Conservation (phyloP, 495 filamentous ascomycete genomes). For the Podospora sp. region DNA sequence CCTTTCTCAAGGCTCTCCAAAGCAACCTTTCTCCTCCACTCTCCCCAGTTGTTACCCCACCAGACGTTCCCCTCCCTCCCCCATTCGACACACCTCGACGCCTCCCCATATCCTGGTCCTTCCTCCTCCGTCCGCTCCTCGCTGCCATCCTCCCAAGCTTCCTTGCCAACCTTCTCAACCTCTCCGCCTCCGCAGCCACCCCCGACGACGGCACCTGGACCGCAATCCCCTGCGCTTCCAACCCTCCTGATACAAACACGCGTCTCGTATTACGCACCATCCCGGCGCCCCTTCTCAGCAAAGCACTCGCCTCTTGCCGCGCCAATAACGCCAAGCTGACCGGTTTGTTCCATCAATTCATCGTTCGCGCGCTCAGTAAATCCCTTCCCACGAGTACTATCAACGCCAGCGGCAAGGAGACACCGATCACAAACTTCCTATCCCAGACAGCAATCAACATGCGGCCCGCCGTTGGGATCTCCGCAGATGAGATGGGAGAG, state of each 20-base stretch:
- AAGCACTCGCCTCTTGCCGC: not conserved
- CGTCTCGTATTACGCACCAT: constrained; percentile 13
- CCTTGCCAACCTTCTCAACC: constrained; percentile 7
- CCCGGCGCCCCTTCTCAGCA: not conserved
- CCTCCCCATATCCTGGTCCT: constrained; percentile 23
- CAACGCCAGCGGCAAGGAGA: not conserved
- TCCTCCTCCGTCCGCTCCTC: constrained; percentile 20
- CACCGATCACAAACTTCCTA: constrained; percentile 14
- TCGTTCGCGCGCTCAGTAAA: constrained; percentile 19
- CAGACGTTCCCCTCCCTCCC: not conserved
- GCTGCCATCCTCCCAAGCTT: constrained; percentile 14
- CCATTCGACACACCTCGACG: constrained; percentile 21
- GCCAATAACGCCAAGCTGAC: constrained; percentile 18
- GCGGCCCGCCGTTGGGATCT: constrained; percentile 14
- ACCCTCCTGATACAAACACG: not conserved
- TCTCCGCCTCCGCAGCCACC: constrained; percentile 2
- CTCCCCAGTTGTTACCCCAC: not conserved
- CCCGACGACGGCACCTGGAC: constrained; percentile 21
- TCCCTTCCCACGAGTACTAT: not conserved
- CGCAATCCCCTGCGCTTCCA: constrained; percentile 11
- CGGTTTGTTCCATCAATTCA: constrained; percentile 9
- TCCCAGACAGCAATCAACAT: constrained; percentile 17
- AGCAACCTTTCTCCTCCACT: not conserved
- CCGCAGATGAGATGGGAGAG: constrained; percentile 21
- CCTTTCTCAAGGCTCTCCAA: constrained; percentile 11